These are phyloP conservation scores for Colletotrichum godetiae DNA, from an alignment of 2,329 filamentous ascomycete genomes.

Conservation along the genomic window DNA sequence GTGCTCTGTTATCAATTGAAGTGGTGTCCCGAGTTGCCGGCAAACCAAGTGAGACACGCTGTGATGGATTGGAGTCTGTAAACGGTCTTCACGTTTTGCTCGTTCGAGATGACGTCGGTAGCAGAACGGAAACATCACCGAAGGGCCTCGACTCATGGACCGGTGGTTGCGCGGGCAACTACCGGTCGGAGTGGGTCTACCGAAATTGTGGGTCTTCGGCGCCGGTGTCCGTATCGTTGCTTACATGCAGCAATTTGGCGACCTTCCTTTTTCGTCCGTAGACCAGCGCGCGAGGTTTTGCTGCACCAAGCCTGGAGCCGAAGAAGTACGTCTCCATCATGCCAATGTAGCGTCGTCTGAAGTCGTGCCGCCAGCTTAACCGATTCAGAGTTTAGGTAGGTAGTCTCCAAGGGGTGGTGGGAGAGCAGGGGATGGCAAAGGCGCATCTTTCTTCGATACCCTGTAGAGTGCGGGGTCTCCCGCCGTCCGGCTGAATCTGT, in stretches of 20 bases:
- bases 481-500: background rate
- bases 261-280: constrained; percentile 22
- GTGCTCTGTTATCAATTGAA: background rate
- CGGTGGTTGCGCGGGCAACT: background rate
- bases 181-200: background rate
- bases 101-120: background rate
- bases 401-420: background rate
- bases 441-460: background rate
- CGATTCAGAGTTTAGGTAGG: background rate
- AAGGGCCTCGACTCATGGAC: constrained; percentile 6
- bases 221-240: background rate
- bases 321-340: background rate
- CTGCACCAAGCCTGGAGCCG: background rate
- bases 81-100: background rate
- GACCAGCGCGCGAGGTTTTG: background rate
- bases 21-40: background rate
- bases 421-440: background rate
- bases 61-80: background rate
- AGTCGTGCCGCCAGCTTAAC: background rate
- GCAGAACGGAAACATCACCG: constrained; percentile 7
- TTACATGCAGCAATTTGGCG: background rate
- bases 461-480: constrained; percentile 27
- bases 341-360: constrained; percentile 18
- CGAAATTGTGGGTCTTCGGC: background rate
- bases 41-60: background rate